A percentile compares a stretch with the other conserved stretches of the same genome.
phyloP scores from a whole-genome alignment of 2,329 filamentous ascomycete species.

The Monilinia fructicola region DNA sequence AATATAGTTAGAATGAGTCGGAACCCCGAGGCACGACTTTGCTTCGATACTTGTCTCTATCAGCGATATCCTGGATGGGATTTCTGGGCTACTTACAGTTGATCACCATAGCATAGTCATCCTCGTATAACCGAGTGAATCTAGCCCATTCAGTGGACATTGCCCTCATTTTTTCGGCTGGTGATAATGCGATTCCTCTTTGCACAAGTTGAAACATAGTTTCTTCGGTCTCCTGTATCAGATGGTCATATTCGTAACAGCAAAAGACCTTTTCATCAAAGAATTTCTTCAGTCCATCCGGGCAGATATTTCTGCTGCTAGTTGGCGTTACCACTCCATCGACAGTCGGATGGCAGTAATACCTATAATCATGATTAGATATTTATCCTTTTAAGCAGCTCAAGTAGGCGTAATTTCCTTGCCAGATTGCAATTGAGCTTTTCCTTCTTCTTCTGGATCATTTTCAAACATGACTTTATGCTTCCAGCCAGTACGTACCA shows the following conservation, averaged over 20 bases:
- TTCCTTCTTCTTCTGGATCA: not conserved
- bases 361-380: slow-evolving; percentile 28
- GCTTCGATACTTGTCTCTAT: slow-evolving; percentile 37
- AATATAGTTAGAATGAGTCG: slow-evolving; percentile 42
- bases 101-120: slow-evolving; percentile 45
- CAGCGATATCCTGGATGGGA: slow-evolving; percentile 1
- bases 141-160: slow-evolving; percentile 48
- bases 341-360: slow-evolving; percentile 36
- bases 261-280: slow-evolving; percentile 46
- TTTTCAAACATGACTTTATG: not conserved
- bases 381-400: not conserved
- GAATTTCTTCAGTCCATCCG: slow-evolving; percentile 40
- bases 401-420: not conserved
- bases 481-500: slow-evolving; percentile 41
- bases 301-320: slow-evolving; percentile 41
- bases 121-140: slow-evolving; percentile 45
- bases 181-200: slow-evolving; percentile 46
- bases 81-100: slow-evolving; percentile 36
- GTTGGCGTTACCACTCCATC: slow-evolving; percentile 29
- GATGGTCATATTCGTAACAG: slow-evolving; percentile 45
- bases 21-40: slow-evolving; percentile 41
- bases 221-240: slow-evolving; percentile 46
- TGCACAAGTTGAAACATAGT: slow-evolving; percentile 51
- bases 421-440: not conserved
- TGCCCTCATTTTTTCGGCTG: slow-evolving; percentile 49